Conservation (phyloP, 2,329 filamentous ascomycete genomes). For the Epichloe sylvatica region DNA sequence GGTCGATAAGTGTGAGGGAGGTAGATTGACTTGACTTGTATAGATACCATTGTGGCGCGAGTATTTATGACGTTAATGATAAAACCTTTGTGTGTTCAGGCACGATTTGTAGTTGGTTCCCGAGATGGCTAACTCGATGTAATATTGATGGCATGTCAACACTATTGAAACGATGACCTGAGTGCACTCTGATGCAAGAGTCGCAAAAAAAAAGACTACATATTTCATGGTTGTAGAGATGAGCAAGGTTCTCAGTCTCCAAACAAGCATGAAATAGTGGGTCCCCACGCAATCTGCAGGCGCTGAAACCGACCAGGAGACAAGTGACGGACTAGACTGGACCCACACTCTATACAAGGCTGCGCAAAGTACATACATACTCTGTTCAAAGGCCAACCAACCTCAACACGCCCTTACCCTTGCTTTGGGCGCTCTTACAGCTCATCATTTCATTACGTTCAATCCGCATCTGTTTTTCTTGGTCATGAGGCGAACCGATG, state of each 20-base stretch:
- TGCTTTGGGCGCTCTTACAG: background rate
- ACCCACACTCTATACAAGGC: no score
- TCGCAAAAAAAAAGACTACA: no score
- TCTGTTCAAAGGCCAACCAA: no score
- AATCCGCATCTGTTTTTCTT: background rate
- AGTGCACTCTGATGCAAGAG: no score
- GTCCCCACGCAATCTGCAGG: no score
- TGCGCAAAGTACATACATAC: no score
- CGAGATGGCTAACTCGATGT: background rate
- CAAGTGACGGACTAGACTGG: no score
- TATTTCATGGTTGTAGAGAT: background rate
- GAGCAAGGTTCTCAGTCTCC: background rate
- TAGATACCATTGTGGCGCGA: conserved; percentile 4
- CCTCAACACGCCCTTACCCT: no score
- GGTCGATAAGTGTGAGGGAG: conserved; percentile 23
- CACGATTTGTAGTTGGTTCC: background rate
- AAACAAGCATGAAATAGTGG: no score
- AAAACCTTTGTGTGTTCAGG: background rate
- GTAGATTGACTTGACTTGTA: conserved; percentile 3
- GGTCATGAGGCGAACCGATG: conserved; percentile 4
- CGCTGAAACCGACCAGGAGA: no score
- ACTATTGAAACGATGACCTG: no score
- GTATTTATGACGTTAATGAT: conserved; percentile 5
- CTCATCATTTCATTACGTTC: background rate
- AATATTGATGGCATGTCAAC: background rate